phyloP scores from a whole-genome alignment of 2,329 filamentous ascomycete species.

The Aspergillus amoenus region DNA sequence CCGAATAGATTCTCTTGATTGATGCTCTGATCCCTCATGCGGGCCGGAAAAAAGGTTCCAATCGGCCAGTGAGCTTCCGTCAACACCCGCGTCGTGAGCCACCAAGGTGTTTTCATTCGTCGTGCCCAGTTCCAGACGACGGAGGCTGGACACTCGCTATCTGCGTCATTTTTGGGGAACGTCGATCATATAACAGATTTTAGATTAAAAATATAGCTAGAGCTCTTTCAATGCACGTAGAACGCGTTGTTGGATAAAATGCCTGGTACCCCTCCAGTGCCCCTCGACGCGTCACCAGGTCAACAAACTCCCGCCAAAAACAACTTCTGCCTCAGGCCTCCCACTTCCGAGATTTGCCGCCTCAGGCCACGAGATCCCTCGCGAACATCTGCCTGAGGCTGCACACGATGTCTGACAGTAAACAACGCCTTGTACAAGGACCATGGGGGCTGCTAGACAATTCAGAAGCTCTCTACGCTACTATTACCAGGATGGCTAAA shows the following conservation, averaged over 20 bases:
- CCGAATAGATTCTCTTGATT: background rate
- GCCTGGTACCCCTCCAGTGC: background rate
- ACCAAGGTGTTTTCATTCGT: background rate
- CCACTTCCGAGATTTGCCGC: too few relatives aligned
- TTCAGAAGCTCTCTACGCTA: too few relatives aligned
- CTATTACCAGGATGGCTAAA: too few relatives aligned
- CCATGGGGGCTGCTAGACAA: too few relatives aligned
- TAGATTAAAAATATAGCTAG: background rate
- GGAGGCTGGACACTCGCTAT: background rate
- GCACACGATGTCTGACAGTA: too few relatives aligned
- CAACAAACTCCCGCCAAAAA: background rate
- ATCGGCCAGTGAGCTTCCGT: background rate
- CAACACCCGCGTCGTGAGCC: background rate
- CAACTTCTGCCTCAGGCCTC: background rate
- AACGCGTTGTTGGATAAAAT: background rate
- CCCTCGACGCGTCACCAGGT: background rate
- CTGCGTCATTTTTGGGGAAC: background rate
- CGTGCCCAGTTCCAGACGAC: background rate
- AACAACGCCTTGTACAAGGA: too few relatives aligned
- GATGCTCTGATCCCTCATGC: background rate
- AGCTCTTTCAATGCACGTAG: background rate
- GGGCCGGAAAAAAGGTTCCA: background rate
- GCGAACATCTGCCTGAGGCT: too few relatives aligned
- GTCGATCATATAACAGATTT: background rate
- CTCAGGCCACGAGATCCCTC: too few relatives aligned